Percentiles rank a stretch among this genome's conserved stretches.
Conservation (phyloP, 1,284 basidiomycete genomes). For the Tausonia pullulans region DNA sequence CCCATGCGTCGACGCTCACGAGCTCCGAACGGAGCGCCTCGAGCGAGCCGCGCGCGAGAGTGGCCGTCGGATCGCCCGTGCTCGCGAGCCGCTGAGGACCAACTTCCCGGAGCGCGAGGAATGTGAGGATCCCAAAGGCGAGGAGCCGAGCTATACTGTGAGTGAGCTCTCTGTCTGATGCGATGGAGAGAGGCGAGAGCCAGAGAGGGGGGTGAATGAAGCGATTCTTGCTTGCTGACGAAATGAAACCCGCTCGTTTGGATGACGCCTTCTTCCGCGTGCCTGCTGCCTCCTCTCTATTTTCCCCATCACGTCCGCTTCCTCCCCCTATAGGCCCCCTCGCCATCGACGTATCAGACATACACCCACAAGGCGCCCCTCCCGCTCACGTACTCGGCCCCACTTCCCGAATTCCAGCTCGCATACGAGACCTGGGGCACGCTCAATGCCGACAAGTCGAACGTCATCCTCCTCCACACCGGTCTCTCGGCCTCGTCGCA, state of each 20-base stretch:
- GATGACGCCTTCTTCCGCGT: no score
- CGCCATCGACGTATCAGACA: slow-evolving; percentile 10
- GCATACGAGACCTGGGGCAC: slow-evolving; percentile 98
- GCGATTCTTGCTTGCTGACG: no score
- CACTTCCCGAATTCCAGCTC: slow-evolving; percentile 67
- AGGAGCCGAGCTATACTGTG: slow-evolving; percentile 16
- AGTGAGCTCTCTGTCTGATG: neutral
- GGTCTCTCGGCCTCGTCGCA: slow-evolving; percentile 92
- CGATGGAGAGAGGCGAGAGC: no score
- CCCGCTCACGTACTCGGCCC: slow-evolving; percentile 59
- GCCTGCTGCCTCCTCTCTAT: neutral
- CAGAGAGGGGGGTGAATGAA: no score
- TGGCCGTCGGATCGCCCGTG: neutral
- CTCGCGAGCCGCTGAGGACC: slow-evolving; percentile 11
- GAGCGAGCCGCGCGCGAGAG: neutral
- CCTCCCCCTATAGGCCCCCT: slow-evolving; percentile 4
- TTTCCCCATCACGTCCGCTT: neutral
- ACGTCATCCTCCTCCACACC: slow-evolving; percentile 93
- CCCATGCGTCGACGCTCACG: slow-evolving; percentile 17
- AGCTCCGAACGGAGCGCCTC: slow-evolving; percentile 9
- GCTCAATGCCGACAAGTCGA: slow-evolving; percentile 64
- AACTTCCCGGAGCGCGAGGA: slow-evolving; percentile 9
- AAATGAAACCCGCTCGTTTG: no score
- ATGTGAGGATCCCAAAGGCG: slow-evolving; percentile 15
- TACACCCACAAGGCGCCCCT: slow-evolving; percentile 56